Evolutionary conservation across 1,284 basidiomycete species (phyloP), one percentile per base, ranked within the genome.

Genomic region (Anthracocystis panici-leucophaei): DNA sequence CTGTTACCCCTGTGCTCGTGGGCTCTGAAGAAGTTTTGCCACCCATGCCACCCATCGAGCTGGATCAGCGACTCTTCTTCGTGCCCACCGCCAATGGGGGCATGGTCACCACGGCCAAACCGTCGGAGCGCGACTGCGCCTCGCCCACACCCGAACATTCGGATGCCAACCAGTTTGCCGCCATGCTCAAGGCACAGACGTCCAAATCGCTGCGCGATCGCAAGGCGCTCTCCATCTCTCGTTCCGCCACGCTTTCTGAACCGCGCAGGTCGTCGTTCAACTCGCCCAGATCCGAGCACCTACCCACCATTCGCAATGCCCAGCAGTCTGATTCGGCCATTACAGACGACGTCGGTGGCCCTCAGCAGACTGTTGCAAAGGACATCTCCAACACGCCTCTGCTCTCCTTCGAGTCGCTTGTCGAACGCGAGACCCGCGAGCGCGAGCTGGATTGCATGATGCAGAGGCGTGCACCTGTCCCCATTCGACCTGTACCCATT

Each of bases 111-210:
- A 54, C 51, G 1, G 23, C 62, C 21, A 50, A 45, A 33, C 51
- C 73, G 9, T 27, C 40, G 5, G 45, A 41, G 1, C 40, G 44
- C 27, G 63, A 62, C 55, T 29, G 60, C 46, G 42, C 27, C 56
- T 56, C 60, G n/a, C 56, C 66, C 20, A 41, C 58, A 8, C 31
- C 56, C 41, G 52, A 63, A 7, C 63, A 65, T 11, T 64, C 64
- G 41, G 44, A 65, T 46, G 63, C 57, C 42, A 66, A 63, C 29
- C 33, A 70, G 31, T 79, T 79, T 29, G 79, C 79, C 5, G 57
- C 61, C 20, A 68, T 75, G 71, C 73, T 78, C 57, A 70, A 66
- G 54, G 65, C 60, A 20, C 77, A 79, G 58, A 80, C 77, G 31
- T 38, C 58, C 45, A 65, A 66, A 45, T 79, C 77, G 59, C 64